phyloP scores from a whole-genome alignment of 208 protist genomes.

The Perkinsela sp. region DNA sequence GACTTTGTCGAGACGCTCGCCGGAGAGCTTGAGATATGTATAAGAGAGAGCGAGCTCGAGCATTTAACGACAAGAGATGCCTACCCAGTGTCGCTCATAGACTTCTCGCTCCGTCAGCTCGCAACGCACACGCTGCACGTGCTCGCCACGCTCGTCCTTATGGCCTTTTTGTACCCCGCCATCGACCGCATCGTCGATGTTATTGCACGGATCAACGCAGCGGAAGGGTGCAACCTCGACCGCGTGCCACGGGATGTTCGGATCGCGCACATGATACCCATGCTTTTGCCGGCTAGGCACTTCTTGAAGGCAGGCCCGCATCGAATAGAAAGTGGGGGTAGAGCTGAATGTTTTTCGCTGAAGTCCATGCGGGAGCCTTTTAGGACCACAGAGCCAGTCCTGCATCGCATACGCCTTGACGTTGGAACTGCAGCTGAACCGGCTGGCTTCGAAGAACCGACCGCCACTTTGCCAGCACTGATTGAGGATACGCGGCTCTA shows the following conservation, averaged over 20 bases:
- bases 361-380: too few relatives aligned
- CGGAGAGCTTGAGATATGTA: background rate
- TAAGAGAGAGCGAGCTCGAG: background rate
- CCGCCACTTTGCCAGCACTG: too few relatives aligned
- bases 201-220: background rate
- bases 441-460: too few relatives aligned
- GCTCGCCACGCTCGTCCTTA: background rate
- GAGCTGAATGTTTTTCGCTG: too few relatives aligned
- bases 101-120: background rate
- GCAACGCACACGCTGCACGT: background rate
- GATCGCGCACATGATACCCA: background rate
- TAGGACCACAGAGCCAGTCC: too few relatives aligned
- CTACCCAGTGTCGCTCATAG: background rate
- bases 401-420: too few relatives aligned
- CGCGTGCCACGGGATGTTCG: background rate
- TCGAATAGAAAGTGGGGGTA: too few relatives aligned
- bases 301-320: too few relatives aligned
- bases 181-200: background rate
- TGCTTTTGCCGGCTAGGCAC: background rate
- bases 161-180: background rate
- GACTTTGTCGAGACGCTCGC: background rate
- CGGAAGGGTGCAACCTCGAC: background rate
- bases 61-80: background rate
- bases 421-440: too few relatives aligned
- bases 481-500: too few relatives aligned